These are phyloP conservation scores for Curvularia lunata DNA, from an alignment of 2,329 filamentous ascomycete species.

Conservation along the genomic window DNA sequence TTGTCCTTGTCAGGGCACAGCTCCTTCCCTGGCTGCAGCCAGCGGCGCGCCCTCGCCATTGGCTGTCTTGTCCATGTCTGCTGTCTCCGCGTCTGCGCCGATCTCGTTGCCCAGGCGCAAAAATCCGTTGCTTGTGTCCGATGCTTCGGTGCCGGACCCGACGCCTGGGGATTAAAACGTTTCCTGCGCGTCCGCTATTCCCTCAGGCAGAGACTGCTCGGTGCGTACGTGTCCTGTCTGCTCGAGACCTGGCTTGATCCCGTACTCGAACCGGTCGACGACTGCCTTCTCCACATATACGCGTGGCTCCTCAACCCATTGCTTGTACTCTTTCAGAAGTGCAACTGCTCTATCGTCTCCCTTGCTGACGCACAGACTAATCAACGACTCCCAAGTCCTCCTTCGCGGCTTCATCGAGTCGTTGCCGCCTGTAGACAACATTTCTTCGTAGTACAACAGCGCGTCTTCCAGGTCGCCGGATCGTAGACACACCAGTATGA, in stretches of 20 bases:
- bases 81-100: neutral
- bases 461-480: conserved; percentile 53
- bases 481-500: conserved; percentile 63
- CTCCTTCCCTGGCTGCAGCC: conserved; percentile 2
- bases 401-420: conserved; percentile 20
- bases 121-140: conserved; percentile 3
- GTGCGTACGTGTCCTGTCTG: neutral
- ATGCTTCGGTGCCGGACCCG: conserved; percentile 7
- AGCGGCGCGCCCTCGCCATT: no score
- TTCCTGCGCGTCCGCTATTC: conserved; percentile 4
- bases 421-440: conserved; percentile 40
- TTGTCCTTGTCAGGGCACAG: neutral
- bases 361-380: conserved; percentile 14
- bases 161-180: conserved; percentile 4
- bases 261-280: conserved; percentile 22
- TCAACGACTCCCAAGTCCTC: conserved; percentile 28
- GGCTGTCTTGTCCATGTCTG: neutral
- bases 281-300: conserved; percentile 21
- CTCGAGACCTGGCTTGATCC: conserved; percentile 2
- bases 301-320: conserved; percentile 20
- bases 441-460: conserved; percentile 59
- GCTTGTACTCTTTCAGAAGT: conserved; percentile 27
- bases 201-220: neutral
- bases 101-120: neutral
- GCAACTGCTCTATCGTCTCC: conserved; percentile 29